Evolutionary conservation across 1,284 basidiomycete species (phyloP), one percentile per base, ranked within the genome.

Genomic region (Sutorius eximius): DNA sequence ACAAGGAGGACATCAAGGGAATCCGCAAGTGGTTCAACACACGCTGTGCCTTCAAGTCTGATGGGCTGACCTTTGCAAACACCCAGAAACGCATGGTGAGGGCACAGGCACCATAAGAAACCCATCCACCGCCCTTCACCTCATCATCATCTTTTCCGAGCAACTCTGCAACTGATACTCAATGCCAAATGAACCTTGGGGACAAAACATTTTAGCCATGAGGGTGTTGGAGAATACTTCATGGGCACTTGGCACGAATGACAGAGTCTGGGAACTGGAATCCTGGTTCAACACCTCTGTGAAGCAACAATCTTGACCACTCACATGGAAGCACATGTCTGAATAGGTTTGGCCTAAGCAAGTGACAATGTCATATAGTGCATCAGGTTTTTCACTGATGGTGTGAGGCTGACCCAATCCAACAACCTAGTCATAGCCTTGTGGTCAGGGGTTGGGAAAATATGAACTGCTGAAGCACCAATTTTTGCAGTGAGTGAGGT

Each of bases 1-100:
- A 99, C 93, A 62, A 98, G 87, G 52, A 96, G 81, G 67, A 99
- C 98, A 73, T 99, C 96, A 22, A 96, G 85, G 3, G 93, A 95
- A 74, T 98, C 93, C 24, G 53, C 24, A 61, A 55, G 53, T 50
- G 44, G 20, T 43, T 55, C 8, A 58, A 37, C 9, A 43, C 45
- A 51, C 48, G 44, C 27, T n/a, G 44, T 34, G 32, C 33, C 3
- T 13, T 16, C 10, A 49, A 47, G 2, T 37, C 33, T 12, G 6
- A 20, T 1, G 3, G 18, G 73, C 79, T 59, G 49, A 89, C 89
- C 83, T 88, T 91, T 49, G 91, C 85, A 30, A 97, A 80, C 49
- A 89, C 85, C 82, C 88, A 95, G 78, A 96, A 95, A 16, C 94
- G 84, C 52, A 89, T 67, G 49, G 93, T 82, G 42, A 95, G 78